Percentiles rank a stretch among this genome's conserved stretches.
Conservation (phyloP, 768 basidiomycete genomes). For the Leccinum longicurvipes region DNA sequence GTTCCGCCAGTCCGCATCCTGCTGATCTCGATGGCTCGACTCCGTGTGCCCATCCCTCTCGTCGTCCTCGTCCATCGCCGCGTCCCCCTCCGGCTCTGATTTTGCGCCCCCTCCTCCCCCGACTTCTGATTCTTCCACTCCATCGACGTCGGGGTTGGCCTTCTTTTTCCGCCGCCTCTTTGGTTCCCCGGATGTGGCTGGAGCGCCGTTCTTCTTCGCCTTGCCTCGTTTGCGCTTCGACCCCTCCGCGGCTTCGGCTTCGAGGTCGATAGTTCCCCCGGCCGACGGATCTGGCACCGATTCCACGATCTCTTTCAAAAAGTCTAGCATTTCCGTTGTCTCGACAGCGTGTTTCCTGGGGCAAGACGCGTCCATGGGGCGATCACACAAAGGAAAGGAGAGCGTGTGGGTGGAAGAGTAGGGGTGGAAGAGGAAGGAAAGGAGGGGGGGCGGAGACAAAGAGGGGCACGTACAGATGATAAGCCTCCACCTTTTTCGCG, state of each 20-base stretch:
- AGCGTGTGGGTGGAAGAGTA: not conserved
- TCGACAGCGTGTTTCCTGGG: slow-evolving; percentile 89
- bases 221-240: slow-evolving; percentile 58
- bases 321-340: slow-evolving; percentile 86
- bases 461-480: slow-evolving; percentile 76
- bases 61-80: slow-evolving; percentile 41
- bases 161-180: slow-evolving; percentile 53
- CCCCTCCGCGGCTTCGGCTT: slow-evolving; percentile 52
- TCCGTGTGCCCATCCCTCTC: slow-evolving; percentile 39
- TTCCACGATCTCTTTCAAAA: slow-evolving; percentile 89
- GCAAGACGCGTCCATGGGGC: not conserved
- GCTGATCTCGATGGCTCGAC: slow-evolving; percentile 40
- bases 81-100: slow-evolving; percentile 36
- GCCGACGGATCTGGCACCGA: slow-evolving; percentile 83
- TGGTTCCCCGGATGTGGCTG: slow-evolving; percentile 33
- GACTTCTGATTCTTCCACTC: slow-evolving; percentile 26
- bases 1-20: slow-evolving; percentile 42
- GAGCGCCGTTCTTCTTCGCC: slow-evolving; percentile 45
- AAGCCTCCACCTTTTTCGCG: slow-evolving; percentile 85
- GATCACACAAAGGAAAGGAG: not conserved
- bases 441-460: not conserved
- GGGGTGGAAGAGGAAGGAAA: not conserved
- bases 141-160: slow-evolving; percentile 32
- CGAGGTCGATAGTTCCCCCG: slow-evolving; percentile 74
- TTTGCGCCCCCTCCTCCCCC: slow-evolving; percentile 36